These are phyloP conservation scores for Cordyceps cateniannulata DNA, from an alignment of 2,329 filamentous ascomycete genomes.

Conservation along the genomic window DNA sequence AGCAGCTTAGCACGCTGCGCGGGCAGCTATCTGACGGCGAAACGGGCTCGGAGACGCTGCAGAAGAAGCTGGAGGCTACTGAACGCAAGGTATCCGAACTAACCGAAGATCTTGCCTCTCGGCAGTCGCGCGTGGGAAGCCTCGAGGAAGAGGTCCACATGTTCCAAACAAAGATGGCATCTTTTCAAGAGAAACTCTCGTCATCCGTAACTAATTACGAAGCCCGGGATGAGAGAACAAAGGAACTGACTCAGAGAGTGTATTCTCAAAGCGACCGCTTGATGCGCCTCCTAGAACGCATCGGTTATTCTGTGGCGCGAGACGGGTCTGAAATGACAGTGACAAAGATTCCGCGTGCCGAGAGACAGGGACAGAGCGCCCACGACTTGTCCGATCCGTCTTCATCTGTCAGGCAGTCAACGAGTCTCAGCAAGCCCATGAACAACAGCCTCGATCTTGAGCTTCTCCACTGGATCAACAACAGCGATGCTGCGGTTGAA, in stretches of 20 bases:
- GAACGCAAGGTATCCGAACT: constrained; percentile 64
- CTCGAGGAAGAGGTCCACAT: constrained; percentile 69
- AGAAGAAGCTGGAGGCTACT: constrained; percentile 67
- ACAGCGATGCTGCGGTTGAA: constrained; percentile 58
- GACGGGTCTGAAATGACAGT: constrained; percentile 68
- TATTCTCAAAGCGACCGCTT: constrained; percentile 80
- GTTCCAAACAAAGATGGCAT: constrained; percentile 58
- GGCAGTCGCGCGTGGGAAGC: constrained; percentile 68
- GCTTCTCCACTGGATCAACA: constrained; percentile 77
- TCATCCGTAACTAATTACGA: constrained; percentile 54
- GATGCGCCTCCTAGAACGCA: constrained; percentile 73
- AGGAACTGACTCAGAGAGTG: constrained; percentile 76
- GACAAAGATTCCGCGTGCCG: constrained; percentile 60
- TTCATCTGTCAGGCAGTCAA: constrained; percentile 47
- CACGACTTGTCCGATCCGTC: constrained; percentile 52
- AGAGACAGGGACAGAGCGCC: constrained; percentile 48
- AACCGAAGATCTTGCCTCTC: constrained; percentile 63
- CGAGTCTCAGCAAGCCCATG: constrained; percentile 46
- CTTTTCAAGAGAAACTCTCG: constrained; percentile 45
- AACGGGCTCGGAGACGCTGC: constrained; percentile 72
- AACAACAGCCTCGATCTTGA: constrained; percentile 62
- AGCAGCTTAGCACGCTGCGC: constrained; percentile 62
- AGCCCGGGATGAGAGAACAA: constrained; percentile 64
- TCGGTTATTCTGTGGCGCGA: constrained; percentile 76
- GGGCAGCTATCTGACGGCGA: constrained; percentile 74